Conservation (phyloP, 2,329 filamentous ascomycete species). For the Colletotrichum coccodes region DNA sequence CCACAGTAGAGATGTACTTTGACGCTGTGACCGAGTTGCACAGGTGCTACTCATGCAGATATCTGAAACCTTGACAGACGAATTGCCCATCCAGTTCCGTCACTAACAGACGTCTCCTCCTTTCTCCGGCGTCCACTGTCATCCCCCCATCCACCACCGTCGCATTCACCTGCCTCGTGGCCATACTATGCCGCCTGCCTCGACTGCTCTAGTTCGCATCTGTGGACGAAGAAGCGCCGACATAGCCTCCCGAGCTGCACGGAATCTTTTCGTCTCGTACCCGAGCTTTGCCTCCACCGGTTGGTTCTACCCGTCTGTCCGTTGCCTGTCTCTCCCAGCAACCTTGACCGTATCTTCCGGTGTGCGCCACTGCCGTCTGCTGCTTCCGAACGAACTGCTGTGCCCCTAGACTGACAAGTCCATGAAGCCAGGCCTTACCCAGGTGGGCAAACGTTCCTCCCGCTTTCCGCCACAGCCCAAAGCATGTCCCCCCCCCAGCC, state of each 20-base stretch:
- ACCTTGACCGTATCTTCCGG: neutral
- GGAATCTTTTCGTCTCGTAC: conserved; percentile 31
- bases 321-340: neutral
- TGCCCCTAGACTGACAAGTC: conserved; percentile 9
- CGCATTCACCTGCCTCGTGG: conserved; percentile 23
- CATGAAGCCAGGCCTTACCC: conserved; percentile 20
- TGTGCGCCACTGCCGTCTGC: conserved; percentile 12
- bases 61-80: conserved; percentile 35
- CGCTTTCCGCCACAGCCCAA: conserved; percentile 12
- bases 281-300: conserved; percentile 23
- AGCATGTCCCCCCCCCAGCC: neutral
- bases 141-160: conserved; percentile 1
- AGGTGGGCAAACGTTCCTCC: conserved; percentile 13
- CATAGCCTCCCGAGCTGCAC: conserved; percentile 31
- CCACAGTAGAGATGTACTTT: conserved; percentile 17
- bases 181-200: conserved; percentile 19
- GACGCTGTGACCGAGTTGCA: conserved; percentile 25
- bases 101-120: conserved; percentile 14
- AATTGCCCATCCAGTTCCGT: conserved; percentile 27
- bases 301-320: neutral
- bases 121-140: neutral
- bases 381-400: conserved; percentile 24
- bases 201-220: conserved; percentile 24
- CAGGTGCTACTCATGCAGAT: conserved; percentile 25
- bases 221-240: conserved; percentile 29